Percentiles rank a stretch among this genome's conserved stretches.
Conservation (phyloP, 768 basidiomycete genomes). For the Trametes coccinea region DNA sequence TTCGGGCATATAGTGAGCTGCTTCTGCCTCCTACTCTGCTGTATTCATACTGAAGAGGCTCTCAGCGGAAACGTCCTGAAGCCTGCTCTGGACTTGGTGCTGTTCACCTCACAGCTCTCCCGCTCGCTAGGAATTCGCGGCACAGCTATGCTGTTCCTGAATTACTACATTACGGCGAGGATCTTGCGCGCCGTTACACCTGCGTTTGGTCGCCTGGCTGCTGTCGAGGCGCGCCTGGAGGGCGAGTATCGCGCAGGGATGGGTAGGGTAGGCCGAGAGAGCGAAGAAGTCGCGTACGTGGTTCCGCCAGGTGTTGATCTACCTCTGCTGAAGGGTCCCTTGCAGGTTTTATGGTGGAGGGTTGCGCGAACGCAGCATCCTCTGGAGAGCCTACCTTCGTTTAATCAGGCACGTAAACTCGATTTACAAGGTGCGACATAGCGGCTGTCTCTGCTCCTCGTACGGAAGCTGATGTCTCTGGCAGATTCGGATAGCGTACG, state of each 20-base stretch:
- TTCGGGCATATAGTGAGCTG: conserved; percentile 80
- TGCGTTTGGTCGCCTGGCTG: conserved; percentile 88
- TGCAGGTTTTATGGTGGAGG: conserved; percentile 91
- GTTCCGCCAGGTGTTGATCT: too few species aligned
- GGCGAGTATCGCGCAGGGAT: conserved; percentile 92
- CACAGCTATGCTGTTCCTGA: conserved; percentile 72
- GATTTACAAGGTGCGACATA: conserved; percentile 74
- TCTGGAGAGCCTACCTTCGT: conserved; percentile 73
- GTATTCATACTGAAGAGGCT: neutral
- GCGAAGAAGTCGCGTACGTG: conserved; percentile 89
- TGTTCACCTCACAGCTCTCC: conserved; percentile 91
- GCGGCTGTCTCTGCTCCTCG: neutral
- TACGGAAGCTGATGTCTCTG: neutral
- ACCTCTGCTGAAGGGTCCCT: neutral
- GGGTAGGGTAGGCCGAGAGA: conserved; percentile 81
- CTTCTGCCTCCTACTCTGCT: neutral
- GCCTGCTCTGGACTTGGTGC: conserved; percentile 83
- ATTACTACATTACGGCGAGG: conserved; percentile 84
- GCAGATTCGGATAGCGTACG: conserved; percentile 86
- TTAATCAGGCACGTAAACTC: conserved; percentile 89
- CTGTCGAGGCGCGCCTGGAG: conserved; percentile 82
- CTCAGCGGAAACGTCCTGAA: conserved; percentile 89
- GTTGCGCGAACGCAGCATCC: conserved; percentile 75
- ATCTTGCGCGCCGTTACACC: conserved; percentile 86
- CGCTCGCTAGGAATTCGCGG: conserved; percentile 86